These are phyloP conservation scores for Thinopyrum elongatum DNA, from an alignment of 176 grass and related monocot species.

Conservation along the genomic window DNA sequence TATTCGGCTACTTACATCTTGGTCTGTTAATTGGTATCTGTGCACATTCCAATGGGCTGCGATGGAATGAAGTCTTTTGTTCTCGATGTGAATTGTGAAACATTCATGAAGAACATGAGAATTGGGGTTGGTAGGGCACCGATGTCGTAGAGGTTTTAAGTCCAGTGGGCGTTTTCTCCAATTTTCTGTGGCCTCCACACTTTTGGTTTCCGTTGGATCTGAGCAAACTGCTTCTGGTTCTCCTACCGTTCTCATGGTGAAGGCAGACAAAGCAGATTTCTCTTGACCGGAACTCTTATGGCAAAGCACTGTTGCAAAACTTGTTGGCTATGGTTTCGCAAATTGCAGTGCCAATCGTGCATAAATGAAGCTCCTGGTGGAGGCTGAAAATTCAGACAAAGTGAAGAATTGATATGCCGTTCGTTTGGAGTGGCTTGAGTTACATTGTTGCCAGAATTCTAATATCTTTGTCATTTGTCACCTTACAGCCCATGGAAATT, in stretches of 20 bases:
- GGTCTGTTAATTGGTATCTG: constrained; percentile 11
- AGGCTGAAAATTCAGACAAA: constrained; percentile 31
- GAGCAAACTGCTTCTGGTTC: constrained; percentile 33
- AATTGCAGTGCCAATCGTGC: constrained; percentile 20
- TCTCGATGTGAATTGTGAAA: constrained; percentile 25
- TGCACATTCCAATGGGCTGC: not conserved
- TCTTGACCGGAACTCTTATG: constrained; percentile 1
- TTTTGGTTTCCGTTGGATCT: constrained; percentile 11
- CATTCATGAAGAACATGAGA: not conserved
- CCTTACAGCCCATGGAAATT: constrained; percentile 99
- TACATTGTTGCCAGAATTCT: constrained; percentile 55
- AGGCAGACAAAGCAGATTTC: constrained; percentile 31
- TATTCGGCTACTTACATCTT: constrained; percentile 2
- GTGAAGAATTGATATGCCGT: constrained; percentile 46
- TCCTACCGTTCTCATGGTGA: constrained; percentile 30
- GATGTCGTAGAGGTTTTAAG: constrained; percentile 21
- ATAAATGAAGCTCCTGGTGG: constrained; percentile 33
- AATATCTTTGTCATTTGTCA: constrained; percentile 85
- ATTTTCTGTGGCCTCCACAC: constrained; percentile 8
- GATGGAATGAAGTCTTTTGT: constrained; percentile 23
- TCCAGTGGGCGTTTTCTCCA: constrained; percentile 12
- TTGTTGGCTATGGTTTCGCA: constrained; percentile 1
- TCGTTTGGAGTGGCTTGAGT: constrained; percentile 59
- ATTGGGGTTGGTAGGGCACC: constrained; percentile 11
- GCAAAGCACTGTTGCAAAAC: constrained; percentile 24